Percentiles rank a stretch among this genome's conserved stretches.
Evolutionary conservation across 139 green algal genomes (phyloP).

Genomic region (Haematococcus lacustris): DNA sequence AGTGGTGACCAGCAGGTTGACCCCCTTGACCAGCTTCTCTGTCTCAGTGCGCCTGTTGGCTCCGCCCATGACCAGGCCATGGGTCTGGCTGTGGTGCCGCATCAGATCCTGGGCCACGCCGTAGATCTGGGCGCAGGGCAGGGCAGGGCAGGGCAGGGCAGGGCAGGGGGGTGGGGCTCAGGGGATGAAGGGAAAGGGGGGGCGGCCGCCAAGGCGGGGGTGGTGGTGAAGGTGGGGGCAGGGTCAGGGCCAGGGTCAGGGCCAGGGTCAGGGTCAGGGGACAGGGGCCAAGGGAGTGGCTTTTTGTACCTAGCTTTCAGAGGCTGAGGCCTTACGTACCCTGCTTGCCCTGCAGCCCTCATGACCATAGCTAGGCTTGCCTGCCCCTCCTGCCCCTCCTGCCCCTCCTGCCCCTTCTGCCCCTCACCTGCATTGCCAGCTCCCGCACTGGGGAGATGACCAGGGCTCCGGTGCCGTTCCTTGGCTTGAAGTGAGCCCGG

Average conservation of each 20-base stretch:
- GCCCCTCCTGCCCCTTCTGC: not conserved
- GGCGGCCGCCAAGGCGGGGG: no score
- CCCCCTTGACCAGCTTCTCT: conserved; percentile 89
- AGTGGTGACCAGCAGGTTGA: conserved; percentile 92
- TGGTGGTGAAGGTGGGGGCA: no score
- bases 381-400: not conserved
- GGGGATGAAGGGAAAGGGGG: no score
- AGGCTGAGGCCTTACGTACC: not conserved
- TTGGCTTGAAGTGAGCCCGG: conserved; percentile 85
- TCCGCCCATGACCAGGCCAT: conserved; percentile 95
- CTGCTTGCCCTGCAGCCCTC: not conserved
- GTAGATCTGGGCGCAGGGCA: conserved; percentile 70
- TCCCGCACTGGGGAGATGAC: conserved; percentile 93
- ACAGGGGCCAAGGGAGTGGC: no score
- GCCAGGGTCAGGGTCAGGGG: no score
- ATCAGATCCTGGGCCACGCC: conserved; percentile 87
- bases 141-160: not conserved
- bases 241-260: no score
- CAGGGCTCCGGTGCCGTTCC: conserved; percentile 89
- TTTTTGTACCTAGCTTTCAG: not conserved
- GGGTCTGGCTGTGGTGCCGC: conserved; percentile 85
- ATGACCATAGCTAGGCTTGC: no score
- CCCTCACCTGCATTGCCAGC: conserved; percentile 79
- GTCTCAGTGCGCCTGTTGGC: conserved; percentile 92
- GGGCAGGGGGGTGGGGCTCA: no score